A percentile compares a stretch with the other conserved stretches of the same genome.
These are phyloP conservation scores for Pseudocercospora eumusae DNA, from an alignment of 2,329 filamentous ascomycete genomes.

Conservation along the genomic window DNA sequence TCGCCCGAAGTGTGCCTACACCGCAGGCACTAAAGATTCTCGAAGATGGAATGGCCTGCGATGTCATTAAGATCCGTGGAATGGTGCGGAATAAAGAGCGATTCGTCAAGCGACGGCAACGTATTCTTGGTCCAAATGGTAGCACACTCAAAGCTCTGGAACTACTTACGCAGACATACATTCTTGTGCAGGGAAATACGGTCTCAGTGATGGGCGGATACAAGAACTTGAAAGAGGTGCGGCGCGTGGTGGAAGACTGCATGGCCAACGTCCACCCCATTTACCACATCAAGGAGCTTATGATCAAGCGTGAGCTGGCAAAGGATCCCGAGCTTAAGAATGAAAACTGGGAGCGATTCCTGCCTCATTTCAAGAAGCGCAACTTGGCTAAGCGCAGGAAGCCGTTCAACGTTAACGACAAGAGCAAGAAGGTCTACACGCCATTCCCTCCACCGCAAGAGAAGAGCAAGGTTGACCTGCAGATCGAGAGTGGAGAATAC, in stretches of 20 bases:
- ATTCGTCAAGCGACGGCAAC: slow-evolving; percentile 90
- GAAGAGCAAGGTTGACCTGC: slow-evolving; percentile 97
- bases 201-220: slow-evolving; percentile 89
- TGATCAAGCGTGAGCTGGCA: slow-evolving; percentile 89
- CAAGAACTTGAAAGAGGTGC: slow-evolving; percentile 89
- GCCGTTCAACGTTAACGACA: slow-evolving; percentile 86
- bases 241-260: slow-evolving; percentile 87
- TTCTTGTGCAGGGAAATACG: slow-evolving; percentile 95
- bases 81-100: slow-evolving; percentile 91
- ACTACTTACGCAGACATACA: slow-evolving; percentile 85
- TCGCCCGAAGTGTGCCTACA: slow-evolving; percentile 87
- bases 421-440: slow-evolving; percentile 91
- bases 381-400: slow-evolving; percentile 79
- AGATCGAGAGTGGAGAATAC: slow-evolving; percentile 98
- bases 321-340: slow-evolving; percentile 83
- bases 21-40: slow-evolving; percentile 93
- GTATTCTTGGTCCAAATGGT: slow-evolving; percentile 87
- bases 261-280: slow-evolving; percentile 92
- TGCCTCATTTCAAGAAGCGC: slow-evolving; percentile 96
- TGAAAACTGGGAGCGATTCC: slow-evolving; percentile 93
- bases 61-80: slow-evolving; percentile 93
- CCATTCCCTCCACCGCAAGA: slow-evolving; percentile 95
- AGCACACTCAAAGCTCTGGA: slow-evolving; percentile 93
- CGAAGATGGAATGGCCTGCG: slow-evolving; percentile 86
- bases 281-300: slow-evolving; percentile 92